Evolutionary conservation across 805 yeast species (phyloP).

Genomic region (Candida namnaoensis): DNA sequence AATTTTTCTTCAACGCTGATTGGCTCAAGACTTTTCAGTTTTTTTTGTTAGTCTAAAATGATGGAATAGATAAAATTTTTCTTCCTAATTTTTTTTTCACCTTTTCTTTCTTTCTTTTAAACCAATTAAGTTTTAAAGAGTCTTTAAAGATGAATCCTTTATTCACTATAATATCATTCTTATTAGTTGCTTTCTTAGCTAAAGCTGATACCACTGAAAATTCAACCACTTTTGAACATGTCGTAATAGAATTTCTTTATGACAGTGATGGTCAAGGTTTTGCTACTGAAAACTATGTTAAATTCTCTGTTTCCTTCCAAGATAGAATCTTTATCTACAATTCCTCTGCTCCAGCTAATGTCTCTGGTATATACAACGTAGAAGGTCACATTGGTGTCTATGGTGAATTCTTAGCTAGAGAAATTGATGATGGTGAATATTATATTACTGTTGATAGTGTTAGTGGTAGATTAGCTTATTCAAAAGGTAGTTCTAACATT

Average conservation of each 20-base stretch:
- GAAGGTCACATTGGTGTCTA: not conserved
- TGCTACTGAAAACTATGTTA: no score
- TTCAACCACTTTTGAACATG: not conserved
- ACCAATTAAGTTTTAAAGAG: no score
- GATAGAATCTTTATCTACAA: not conserved
- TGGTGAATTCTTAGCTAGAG: not conserved
- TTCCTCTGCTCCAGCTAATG: not conserved
- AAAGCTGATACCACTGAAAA: not conserved
- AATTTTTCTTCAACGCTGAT: no score
- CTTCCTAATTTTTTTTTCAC: no score
- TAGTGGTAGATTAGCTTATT: constrained; percentile 7
- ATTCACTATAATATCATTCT: not conserved
- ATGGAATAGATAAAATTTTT: no score
- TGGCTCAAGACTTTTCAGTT: no score
- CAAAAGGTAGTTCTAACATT: constrained; percentile 1
- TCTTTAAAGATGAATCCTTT: no score
- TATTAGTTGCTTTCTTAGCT: not conserved
- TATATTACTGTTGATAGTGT: constrained; percentile 5
- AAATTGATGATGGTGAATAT: not conserved
- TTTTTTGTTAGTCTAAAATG: no score
- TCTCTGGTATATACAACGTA: not conserved
- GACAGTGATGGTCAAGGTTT: not conserved
- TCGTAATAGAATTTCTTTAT: not conserved
- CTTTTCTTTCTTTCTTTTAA: no score
- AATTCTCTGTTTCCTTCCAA: not conserved